Evolutionary conservation across 306 rosid species (phyloP).

Genomic region (Cicer arietinum): DNA sequence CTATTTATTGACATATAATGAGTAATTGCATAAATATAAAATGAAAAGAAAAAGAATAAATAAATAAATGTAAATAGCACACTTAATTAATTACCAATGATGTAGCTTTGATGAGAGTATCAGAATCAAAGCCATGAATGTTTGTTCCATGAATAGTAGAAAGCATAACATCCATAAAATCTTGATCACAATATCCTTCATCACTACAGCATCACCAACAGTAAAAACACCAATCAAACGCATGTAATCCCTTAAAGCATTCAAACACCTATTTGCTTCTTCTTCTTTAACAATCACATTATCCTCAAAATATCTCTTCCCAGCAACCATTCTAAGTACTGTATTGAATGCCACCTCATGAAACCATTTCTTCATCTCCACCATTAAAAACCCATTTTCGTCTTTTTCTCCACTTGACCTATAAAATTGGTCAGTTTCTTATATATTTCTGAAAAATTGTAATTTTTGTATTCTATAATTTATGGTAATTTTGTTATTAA

Average conservation of each 20-base stretch:
- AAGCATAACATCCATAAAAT: conserved; percentile 42
- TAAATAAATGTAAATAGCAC: too few relatives aligned
- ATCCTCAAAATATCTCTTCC: conserved; percentile 35
- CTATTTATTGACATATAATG: too few relatives aligned
- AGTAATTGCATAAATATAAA: too few relatives aligned
- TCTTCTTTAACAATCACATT: not conserved
- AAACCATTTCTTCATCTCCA: conserved; percentile 36
- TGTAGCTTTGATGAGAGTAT: conserved; percentile 39
- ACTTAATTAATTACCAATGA: not conserved
- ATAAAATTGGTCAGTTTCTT: too few relatives aligned
- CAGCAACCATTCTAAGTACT: conserved; percentile 29
- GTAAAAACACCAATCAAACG: conserved; percentile 16
- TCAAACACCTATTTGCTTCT: conserved; percentile 24
- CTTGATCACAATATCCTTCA: not conserved
- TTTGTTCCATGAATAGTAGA: conserved; percentile 27
- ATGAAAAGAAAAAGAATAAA: too few relatives aligned
- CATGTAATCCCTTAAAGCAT: conserved; percentile 28
- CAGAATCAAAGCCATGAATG: conserved; percentile 37
- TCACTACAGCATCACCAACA: conserved; percentile 18
- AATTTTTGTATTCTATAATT: too few relatives aligned
- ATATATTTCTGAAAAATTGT: too few relatives aligned
- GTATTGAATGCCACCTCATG: conserved; percentile 23
- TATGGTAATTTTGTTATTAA: too few relatives aligned
- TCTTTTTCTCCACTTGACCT: too few relatives aligned
- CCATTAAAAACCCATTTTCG: not conserved